Evolutionary conservation across 192 early-diverging fungal species (phyloP).

Genomic region (Chytriomyces sp.): DNA sequence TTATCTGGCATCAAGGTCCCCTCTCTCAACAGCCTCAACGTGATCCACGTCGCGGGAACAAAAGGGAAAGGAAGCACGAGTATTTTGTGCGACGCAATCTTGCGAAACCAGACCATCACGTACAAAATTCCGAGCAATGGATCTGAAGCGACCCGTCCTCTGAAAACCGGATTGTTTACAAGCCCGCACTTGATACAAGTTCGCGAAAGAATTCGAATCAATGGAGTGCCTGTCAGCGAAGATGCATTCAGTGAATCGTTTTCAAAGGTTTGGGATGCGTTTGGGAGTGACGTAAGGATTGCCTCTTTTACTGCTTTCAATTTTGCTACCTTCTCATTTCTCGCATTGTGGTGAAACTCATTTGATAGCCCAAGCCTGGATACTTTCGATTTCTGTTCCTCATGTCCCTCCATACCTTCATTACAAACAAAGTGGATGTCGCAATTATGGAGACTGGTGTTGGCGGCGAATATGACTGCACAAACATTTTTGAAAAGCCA

Average conservation of each 20-base stretch:
- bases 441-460: slow-evolving; percentile 86
- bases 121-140: slow-evolving; percentile 32
- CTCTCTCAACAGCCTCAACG: slow-evolving; percentile 74
- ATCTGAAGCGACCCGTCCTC: not conserved
- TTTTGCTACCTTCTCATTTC: not conserved
- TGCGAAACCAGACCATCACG: slow-evolving; percentile 49
- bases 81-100: slow-evolving; percentile 80
- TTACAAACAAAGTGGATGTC: slow-evolving; percentile 74
- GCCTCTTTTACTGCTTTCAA: not conserved
- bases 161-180: slow-evolving; percentile 75
- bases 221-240: slow-evolving; percentile 79
- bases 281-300: slow-evolving; percentile 47
- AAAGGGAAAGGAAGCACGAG: slow-evolving; percentile 90
- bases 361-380: slow-evolving; percentile 53
- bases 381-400: slow-evolving; percentile 94
- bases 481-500: slow-evolving; percentile 73
- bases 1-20: slow-evolving; percentile 44
- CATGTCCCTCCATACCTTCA: slow-evolving; percentile 87
- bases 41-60: slow-evolving; percentile 86
- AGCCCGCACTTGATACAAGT: slow-evolving; percentile 93
- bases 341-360: not conserved
- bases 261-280: slow-evolving; percentile 79
- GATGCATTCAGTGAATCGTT: slow-evolving; percentile 85
- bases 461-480: slow-evolving; percentile 84
- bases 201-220: slow-evolving; percentile 92